Percentiles rank a stretch among this genome's conserved stretches.
Conservation (phyloP, 345 rosid genomes). For the Isatis tinctoria region DNA sequence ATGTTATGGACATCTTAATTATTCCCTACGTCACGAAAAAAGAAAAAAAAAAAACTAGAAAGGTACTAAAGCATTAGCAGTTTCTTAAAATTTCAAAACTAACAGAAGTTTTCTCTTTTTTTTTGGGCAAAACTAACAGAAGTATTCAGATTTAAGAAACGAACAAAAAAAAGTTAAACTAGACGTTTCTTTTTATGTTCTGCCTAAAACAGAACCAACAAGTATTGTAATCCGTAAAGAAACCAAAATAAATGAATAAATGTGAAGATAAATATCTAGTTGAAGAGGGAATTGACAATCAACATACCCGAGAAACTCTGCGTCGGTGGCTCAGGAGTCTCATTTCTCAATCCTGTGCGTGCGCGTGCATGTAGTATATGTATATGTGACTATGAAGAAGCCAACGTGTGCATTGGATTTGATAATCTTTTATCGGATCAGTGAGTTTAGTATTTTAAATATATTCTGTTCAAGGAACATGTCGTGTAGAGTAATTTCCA, state of each 20-base stretch:
- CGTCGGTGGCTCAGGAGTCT: conserved; percentile 12
- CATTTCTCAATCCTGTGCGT: background rate
- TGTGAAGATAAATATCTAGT: background rate
- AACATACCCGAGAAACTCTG: background rate
- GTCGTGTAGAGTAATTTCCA: background rate
- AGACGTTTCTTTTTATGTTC: background rate
- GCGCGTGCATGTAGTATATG: background rate
- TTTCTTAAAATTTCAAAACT: background rate
- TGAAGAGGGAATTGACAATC: background rate
- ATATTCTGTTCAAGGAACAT: background rate
- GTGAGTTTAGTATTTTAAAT: background rate
- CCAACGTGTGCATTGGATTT: conserved; percentile 19
- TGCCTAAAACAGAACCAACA: conserved; percentile 1
- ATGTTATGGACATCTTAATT: background rate
- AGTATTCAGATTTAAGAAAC: background rate
- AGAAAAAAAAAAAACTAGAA: background rate
- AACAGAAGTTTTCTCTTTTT: background rate
- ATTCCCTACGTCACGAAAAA: background rate
- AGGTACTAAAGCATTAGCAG: background rate
- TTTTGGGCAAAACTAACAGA: background rate
- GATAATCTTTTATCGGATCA: background rate
- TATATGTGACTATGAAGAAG: too few relatives aligned
- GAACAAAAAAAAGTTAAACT: background rate
- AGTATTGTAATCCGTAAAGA: background rate
- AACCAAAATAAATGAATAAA: background rate